Base-by-base conservation (phyloP, 495 filamentous ascomycete genomes). In the Annulohypoxylon maeteangense region DNA sequence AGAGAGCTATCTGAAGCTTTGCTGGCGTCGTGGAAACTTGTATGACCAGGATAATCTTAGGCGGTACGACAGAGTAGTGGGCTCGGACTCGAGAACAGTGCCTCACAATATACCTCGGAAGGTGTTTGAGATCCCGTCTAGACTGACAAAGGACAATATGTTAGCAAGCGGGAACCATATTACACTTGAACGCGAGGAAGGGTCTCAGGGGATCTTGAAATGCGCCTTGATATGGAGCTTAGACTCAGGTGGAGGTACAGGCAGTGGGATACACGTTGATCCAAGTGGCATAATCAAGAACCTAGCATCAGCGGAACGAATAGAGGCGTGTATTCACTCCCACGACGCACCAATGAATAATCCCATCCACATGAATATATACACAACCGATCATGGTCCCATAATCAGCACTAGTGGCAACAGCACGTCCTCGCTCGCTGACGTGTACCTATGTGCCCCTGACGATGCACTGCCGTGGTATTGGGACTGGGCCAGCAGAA, bases 1-100 rank as follows among this genome's bases (percentile, higher is more conserved):
- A 7, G 62, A 65, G 40, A 66, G 68, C 16, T 71, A 56, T 56
- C 68, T 71, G 7, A 31, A 50, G n/a, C 55, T 71, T 0, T 1
- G 0, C 22, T 66, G 62, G 68, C 27, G 32, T 11, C 50, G 68
- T 11, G 68, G 57, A 7, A 31, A 50, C 10, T 12, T 71, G 2
- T 56, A 38, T 25, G 23, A 40, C 12, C 1, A 14, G 1, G 12
- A 20, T 0, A 20, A 8, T 3, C 10, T 23, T 4, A 48, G 25
- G 22, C 31, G 12, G 4, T 57, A 50, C 11, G 36, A 12, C 40
- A 29, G 36, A 8, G 20, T 71, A 25, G 12, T 44, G 4, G 57
- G 48, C 56, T 4, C n/a, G 4, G 57, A 71, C 62, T 48, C 56
- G 22, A 54, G 29, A n/a, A 36, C 14, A 0, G 16, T 14, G 1